Base-by-base conservation (phyloP, 2,329 filamentous ascomycete species). In the Fusarium sp. region DNA sequence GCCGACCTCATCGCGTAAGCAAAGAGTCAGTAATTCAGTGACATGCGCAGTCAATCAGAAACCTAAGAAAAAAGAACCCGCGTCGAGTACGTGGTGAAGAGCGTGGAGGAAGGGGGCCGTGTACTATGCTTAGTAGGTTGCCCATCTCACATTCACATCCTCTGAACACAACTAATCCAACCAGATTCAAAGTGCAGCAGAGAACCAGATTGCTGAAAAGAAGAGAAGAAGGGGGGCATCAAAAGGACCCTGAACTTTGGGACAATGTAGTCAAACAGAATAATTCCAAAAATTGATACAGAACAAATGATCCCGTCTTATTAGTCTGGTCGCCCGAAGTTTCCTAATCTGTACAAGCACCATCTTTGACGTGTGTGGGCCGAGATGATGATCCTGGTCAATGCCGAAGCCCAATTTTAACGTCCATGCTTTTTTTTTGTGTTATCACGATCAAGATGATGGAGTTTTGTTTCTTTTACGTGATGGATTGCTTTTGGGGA, bases 1-100 rank as follows among this genome's bases (percentile, higher is more conserved):
- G 89, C 88, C 77, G 88, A 89, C 75, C 85, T 90, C 33, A 87
- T 87, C 66, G 81, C 86, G 39, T 89, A 84, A 82, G 51, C 25
- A 19, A 21, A 25, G 27, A 35, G 31, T 10, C 15, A 21, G 29
- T 23, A 49, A 15, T 2, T 23, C 33, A 21, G 38, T 46, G 33
- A 8, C 16, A n/a, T 10, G 54, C 55, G 16, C 33, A 38, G 45
- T 39, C 46, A 60, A 49, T 27, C 29, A 56, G 37, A n/a, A 60
- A 46, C 21, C 23, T n/a, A 56, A 33, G 25, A n/a, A 23, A 35
- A 46, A 52, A 42, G 49, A 41, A 55, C 45, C 55, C 58, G 62
- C 72, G 74, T 77, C 61, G 63, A 71, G 44, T 25, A 65, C 69
- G 72, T 48, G 56, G 61, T 49, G 23, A 67, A 58, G 35, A 63